Evolutionary conservation across 2,329 filamentous ascomycete genomes (phyloP).

Genomic region (Epicoccum nigrum): DNA sequence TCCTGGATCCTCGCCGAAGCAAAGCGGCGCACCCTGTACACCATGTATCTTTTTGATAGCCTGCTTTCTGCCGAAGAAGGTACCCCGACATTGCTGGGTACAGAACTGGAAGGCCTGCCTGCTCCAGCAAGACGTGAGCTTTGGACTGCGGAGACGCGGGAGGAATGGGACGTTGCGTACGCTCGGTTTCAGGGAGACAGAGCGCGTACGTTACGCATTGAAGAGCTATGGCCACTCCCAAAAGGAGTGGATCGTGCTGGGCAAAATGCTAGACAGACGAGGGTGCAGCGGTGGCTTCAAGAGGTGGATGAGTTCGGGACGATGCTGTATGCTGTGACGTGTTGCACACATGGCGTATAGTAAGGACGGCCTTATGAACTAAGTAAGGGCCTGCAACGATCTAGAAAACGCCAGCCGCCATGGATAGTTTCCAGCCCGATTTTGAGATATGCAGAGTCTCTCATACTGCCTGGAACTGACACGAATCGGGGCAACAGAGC

Average conservation of each 20-base stretch:
- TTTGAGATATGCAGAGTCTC: too few species aligned
- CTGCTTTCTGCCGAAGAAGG: neutral
- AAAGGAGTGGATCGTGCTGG: too few species aligned
- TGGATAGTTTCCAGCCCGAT: too few species aligned
- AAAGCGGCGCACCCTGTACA: neutral
- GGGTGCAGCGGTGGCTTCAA: neutral
- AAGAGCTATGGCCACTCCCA: neutral
- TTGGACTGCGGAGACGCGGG: neutral
- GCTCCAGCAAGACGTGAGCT: neutral
- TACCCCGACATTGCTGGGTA: neutral
- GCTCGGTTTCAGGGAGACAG: neutral
- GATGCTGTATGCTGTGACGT: neutral
- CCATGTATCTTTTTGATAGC: neutral
- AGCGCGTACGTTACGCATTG: neutral
- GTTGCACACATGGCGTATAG: neutral
- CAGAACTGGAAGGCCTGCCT: neutral
- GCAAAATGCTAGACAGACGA: neutral
- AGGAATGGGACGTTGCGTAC: neutral
- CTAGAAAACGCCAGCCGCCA: too few species aligned
- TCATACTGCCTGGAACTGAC: too few species aligned
- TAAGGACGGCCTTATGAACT: too few species aligned
- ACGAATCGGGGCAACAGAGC: too few species aligned
- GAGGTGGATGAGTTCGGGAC: neutral
- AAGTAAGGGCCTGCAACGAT: too few species aligned
- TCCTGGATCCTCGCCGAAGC: neutral